A percentile compares a stretch with the other conserved stretches of the same genome.
Evolutionary conservation across 2,329 filamentous ascomycete species (phyloP).

Genomic region (Pseudocercospora pini-densiflorae): DNA sequence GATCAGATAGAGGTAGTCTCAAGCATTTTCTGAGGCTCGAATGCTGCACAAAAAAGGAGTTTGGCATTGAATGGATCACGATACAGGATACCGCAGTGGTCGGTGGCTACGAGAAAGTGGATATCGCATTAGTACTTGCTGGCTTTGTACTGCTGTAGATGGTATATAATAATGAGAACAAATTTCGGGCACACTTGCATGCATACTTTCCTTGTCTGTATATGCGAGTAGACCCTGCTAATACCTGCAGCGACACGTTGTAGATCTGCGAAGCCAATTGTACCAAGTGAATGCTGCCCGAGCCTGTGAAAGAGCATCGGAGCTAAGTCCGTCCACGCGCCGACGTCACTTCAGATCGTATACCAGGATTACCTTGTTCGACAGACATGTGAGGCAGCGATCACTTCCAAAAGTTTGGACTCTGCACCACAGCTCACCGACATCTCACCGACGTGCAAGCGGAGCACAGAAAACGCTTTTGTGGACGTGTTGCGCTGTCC

Average conservation of each 20-base stretch:
- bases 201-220: background rate
- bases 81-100: background rate
- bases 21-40: background rate
- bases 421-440: conserved; percentile 6
- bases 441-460: conserved; percentile 4
- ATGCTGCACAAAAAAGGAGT: conserved; percentile 4
- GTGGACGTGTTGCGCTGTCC: background rate
- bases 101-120: background rate
- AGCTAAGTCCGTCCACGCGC: background rate
- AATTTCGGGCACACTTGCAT: background rate
- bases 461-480: background rate
- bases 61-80: background rate
- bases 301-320: background rate
- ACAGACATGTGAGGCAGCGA: background rate
- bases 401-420: background rate
- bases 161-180: background rate
- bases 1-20: conserved; percentile 49
- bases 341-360: conserved; percentile 6
- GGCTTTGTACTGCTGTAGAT: conserved; percentile 7
- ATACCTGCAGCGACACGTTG: background rate
- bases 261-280: background rate
- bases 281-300: background rate
- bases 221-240: background rate
- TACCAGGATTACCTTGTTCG: conserved; percentile 4
- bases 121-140: conserved; percentile 3